A percentile compares a stretch with the other conserved stretches of the same genome.
Evolutionary conservation across 345 rosid genomes (phyloP).

Genomic region (Pseudoturritis turrita): DNA sequence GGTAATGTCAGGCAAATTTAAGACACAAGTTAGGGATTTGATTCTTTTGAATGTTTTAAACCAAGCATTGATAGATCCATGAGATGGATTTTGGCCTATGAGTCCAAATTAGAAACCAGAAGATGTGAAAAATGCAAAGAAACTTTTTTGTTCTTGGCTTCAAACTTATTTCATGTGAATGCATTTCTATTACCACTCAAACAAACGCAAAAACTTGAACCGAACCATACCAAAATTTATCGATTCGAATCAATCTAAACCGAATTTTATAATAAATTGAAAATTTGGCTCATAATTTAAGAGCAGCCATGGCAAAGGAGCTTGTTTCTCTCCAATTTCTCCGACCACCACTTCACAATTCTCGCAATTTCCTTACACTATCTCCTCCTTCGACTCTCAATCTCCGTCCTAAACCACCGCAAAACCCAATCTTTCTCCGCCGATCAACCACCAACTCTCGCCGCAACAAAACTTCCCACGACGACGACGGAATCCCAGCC

Average conservation of each 20-base stretch:
- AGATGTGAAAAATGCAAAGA: conserved; percentile 18
- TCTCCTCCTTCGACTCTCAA: conserved; percentile 6
- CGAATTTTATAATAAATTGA: background rate
- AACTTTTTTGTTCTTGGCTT: background rate
- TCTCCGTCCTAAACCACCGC: conserved; percentile 23
- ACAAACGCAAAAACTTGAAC: too few relatives aligned
- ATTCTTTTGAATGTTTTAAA: conserved; percentile 10
- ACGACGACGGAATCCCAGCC: conserved; percentile 58
- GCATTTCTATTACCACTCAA: too few relatives aligned
- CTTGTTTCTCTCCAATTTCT: conserved; percentile 21
- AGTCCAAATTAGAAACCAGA: too few relatives aligned
- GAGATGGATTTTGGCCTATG: background rate
- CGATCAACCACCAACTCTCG: conserved; percentile 2
- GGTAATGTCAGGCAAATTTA: background rate
- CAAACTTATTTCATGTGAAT: too few relatives aligned
- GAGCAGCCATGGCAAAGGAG: conserved; percentile 15
- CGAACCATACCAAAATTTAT: too few relatives aligned
- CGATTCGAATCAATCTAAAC: too few relatives aligned
- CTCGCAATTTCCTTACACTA: background rate
- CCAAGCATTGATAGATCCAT: conserved; percentile 4
- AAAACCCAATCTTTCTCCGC: conserved; percentile 19
- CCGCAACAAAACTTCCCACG: conserved; percentile 10
- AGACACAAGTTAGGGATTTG: conserved; percentile 2
- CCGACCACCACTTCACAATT: conserved; percentile 8
- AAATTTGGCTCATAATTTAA: background rate